Percentiles rank a stretch among this genome's conserved stretches.
These are phyloP conservation scores for Populus tremula DNA, from an alignment of 345 rosid genomes.

Conservation along the genomic window DNA sequence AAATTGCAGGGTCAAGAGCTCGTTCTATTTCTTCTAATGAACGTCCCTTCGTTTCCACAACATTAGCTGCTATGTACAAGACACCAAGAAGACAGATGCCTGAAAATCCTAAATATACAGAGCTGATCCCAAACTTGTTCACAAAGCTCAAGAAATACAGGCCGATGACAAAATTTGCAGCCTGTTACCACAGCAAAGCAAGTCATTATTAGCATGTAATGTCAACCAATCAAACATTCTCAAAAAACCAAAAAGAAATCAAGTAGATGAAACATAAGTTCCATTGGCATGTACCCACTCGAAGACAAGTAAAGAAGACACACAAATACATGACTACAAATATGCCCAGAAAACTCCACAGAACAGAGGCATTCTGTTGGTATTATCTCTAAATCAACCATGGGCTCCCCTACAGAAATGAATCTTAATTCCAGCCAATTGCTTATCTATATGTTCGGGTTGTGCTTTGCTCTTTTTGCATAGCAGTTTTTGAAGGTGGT, in stretches of 20 bases:
- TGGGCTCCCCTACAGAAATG: neutral
- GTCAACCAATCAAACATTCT: neutral
- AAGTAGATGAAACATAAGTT: neutral
- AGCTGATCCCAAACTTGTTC: conserved; percentile 85
- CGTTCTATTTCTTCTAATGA: conserved; percentile 94
- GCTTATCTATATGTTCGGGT: neutral
- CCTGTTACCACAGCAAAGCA: conserved; percentile 44
- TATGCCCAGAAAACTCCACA: neutral
- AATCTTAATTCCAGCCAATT: neutral
- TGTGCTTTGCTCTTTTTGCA: neutral
- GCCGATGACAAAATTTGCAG: conserved; percentile 87
- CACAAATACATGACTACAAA: neutral
- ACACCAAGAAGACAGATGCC: conserved; percentile 76
- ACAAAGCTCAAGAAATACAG: conserved; percentile 87
- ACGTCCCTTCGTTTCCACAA: conserved; percentile 92
- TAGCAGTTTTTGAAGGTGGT: neutral
- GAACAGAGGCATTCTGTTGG: neutral
- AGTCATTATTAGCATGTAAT: neutral
- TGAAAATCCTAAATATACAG: conserved; percentile 83
- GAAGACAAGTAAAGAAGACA: neutral
- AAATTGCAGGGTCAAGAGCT: conserved; percentile 53
- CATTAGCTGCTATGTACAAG: conserved; percentile 69
- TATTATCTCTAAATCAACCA: neutral
- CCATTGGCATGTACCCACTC: neutral
- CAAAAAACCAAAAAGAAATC: neutral